A percentile compares a stretch with the other conserved stretches of the same genome.
Conservation (phyloP, 306 rosid species). For the Oxytropis ochrocephala region DNA sequence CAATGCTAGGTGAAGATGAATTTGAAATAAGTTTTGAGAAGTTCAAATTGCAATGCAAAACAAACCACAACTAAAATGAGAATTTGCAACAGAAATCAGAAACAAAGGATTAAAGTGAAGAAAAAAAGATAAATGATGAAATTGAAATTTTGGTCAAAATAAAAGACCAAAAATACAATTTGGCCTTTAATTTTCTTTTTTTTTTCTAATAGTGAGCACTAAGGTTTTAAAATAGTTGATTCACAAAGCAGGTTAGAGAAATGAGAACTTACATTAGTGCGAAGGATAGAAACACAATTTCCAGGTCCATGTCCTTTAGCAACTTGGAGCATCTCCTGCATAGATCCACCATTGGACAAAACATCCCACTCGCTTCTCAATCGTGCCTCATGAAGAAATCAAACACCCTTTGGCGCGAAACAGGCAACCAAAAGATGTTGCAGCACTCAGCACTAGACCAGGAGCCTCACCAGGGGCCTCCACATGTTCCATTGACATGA, state of each 20-base stretch:
- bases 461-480: slow-evolving; percentile 57
- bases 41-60: no score
- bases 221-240: neutral
- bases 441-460: slow-evolving; percentile 62
- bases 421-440: slow-evolving; percentile 76
- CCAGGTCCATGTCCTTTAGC: slow-evolving; percentile 48
- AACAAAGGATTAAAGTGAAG: no score
- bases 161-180: no score
- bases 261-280: slow-evolving; percentile 41
- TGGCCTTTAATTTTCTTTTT: no score
- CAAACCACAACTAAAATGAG: no score
- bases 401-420: slow-evolving; percentile 49
- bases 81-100: no score
- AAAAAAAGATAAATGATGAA: no score
- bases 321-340: slow-evolving; percentile 55
- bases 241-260: neutral
- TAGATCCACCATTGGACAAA: slow-evolving; percentile 40
- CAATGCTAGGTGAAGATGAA: neutral
- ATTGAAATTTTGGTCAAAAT: no score
- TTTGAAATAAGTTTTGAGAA: no score
- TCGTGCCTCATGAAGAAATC: slow-evolving; percentile 44
- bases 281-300: slow-evolving; percentile 64
- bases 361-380: slow-evolving; percentile 69
- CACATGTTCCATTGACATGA: slow-evolving; percentile 47
- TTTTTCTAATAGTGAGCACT: no score